Percentiles rank a stretch among this genome's conserved stretches.
Evolutionary conservation across 2,329 filamentous ascomycete genomes (phyloP).

Genomic region (Immersiporthe knoxdaviesiana): DNA sequence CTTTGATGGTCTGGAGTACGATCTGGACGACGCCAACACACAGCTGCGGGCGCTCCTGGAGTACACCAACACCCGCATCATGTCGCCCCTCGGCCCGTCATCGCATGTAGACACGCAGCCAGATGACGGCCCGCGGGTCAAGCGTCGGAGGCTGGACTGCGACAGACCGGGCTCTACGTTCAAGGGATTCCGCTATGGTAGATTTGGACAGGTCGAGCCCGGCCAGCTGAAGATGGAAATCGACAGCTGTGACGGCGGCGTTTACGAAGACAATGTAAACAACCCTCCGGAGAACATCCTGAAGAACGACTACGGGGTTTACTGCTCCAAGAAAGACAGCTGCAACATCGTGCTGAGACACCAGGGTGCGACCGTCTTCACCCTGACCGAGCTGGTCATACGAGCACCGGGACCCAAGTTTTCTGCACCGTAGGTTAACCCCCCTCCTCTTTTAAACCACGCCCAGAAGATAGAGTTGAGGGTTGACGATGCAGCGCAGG

Average conservation of each 20-base stretch:
- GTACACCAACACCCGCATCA: slow-evolving; percentile 31
- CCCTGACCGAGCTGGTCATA: slow-evolving; percentile 82
- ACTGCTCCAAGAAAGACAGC: slow-evolving; percentile 84
- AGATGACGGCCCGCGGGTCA: slow-evolving; percentile 58
- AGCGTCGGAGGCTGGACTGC: slow-evolving; percentile 72
- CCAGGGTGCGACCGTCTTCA: slow-evolving; percentile 78
- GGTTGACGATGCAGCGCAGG: slow-evolving; percentile 47
- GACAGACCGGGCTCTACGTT: slow-evolving; percentile 57
- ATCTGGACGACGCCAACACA: slow-evolving; percentile 48
- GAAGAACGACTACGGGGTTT: slow-evolving; percentile 75
- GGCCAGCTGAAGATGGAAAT: slow-evolving; percentile 85
- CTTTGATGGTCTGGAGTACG: slow-evolving; percentile 44
- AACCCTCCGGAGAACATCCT: slow-evolving; percentile 82
- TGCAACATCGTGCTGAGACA: slow-evolving; percentile 89
- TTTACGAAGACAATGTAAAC: slow-evolving; percentile 62
- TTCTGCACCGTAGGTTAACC: slow-evolving; percentile 75
- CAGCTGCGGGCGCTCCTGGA: slow-evolving; percentile 50
- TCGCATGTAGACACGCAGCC: slow-evolving; percentile 42
- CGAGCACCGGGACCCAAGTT: slow-evolving; percentile 81
- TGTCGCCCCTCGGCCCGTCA: slow-evolving; percentile 39
- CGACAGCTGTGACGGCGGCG: slow-evolving; percentile 84
- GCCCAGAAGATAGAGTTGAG: too few species aligned
- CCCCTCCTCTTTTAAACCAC: too few species aligned
- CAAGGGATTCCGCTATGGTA: slow-evolving; percentile 76
- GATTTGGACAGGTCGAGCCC: slow-evolving; percentile 83